Conservation (phyloP, 345 rosid species). For the Punica granatum region DNA sequence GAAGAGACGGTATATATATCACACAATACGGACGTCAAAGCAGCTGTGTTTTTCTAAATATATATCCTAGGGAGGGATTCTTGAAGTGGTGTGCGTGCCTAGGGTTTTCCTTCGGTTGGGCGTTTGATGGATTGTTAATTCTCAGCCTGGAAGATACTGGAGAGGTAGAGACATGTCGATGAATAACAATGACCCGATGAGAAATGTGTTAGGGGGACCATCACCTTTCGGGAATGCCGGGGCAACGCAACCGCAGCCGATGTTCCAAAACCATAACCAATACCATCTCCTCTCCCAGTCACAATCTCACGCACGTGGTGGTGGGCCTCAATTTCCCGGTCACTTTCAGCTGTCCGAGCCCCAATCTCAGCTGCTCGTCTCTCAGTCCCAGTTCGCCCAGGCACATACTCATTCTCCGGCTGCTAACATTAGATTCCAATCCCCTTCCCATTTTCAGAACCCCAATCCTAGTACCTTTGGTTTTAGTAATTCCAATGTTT, state of each 20-base stretch:
- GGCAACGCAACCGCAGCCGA: conserved; percentile 5
- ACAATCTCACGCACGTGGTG: conserved; percentile 7
- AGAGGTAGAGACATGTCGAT: conserved; percentile 2
- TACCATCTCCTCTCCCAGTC: conserved; percentile 16
- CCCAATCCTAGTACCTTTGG: conserved; percentile 10
- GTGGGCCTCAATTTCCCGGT: conserved; percentile 13
- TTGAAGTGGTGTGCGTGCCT: background rate
- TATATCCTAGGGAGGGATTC: background rate
- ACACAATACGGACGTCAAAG: background rate
- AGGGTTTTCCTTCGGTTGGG: background rate
- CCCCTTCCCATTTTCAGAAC: conserved; percentile 15
- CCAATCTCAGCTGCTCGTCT: conserved; percentile 12
- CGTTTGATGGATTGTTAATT: background rate
- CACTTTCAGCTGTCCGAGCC: conserved; percentile 20
- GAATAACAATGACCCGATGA: conserved; percentile 12
- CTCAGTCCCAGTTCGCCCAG: conserved; percentile 12
- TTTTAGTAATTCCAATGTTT: conserved; percentile 7
- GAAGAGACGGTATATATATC: no score
- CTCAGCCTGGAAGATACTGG: background rate
- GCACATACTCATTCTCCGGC: conserved; percentile 5
- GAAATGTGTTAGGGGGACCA: conserved; percentile 5
- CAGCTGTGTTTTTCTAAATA: background rate
- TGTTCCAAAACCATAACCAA: conserved; percentile 10
- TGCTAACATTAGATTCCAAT: conserved; percentile 12
- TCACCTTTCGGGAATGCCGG: conserved; percentile 15